These are phyloP conservation scores for Suhomyces maxii DNA, from an alignment of 1,139 yeast species.

Conservation along the genomic window DNA sequence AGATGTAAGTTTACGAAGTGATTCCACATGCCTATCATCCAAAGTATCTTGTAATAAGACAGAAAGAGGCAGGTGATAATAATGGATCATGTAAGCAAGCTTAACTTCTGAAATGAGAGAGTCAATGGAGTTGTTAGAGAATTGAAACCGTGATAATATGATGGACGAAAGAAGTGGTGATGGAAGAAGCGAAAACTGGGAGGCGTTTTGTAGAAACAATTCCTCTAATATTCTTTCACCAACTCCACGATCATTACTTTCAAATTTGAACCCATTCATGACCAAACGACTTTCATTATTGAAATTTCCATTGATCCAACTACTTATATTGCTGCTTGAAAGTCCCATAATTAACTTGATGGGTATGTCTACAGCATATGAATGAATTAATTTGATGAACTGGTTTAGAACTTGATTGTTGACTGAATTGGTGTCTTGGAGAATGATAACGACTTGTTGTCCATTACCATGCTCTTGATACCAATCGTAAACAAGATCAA, in stretches of 20 bases:
- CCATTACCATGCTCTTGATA: conserved; percentile 16
- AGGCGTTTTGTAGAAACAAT: conserved; percentile 30
- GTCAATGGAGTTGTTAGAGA: conserved; percentile 53
- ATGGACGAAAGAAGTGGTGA: conserved; percentile 34
- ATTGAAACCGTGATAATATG: conserved; percentile 37
- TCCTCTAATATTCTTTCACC: conserved; percentile 41
- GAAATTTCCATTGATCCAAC: conserved; percentile 39
- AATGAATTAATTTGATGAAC: conserved; percentile 47
- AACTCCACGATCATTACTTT: conserved; percentile 42
- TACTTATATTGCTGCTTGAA: conserved; percentile 45
- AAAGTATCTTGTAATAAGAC: conserved; percentile 24
- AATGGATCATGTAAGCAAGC: conserved; percentile 67
- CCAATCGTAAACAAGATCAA: conserved; percentile 55
- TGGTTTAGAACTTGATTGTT: conserved; percentile 52
- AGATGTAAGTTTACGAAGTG: conserved; percentile 37
- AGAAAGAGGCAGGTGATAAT: conserved; percentile 67
- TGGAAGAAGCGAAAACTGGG: conserved; percentile 11
- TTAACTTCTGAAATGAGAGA: conserved; percentile 54
- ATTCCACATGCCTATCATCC: conserved; percentile 14
- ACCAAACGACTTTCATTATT: conserved; percentile 31
- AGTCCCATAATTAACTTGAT: conserved; percentile 54
- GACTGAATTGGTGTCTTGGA: conserved; percentile 69
- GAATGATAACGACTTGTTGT: conserved; percentile 39
- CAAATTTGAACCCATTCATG: conserved; percentile 44
- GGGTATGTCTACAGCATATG: conserved; percentile 37